phyloP scores from a whole-genome alignment of 1,284 basidiomycete genomes.

The Rhizoctonia solani region DNA sequence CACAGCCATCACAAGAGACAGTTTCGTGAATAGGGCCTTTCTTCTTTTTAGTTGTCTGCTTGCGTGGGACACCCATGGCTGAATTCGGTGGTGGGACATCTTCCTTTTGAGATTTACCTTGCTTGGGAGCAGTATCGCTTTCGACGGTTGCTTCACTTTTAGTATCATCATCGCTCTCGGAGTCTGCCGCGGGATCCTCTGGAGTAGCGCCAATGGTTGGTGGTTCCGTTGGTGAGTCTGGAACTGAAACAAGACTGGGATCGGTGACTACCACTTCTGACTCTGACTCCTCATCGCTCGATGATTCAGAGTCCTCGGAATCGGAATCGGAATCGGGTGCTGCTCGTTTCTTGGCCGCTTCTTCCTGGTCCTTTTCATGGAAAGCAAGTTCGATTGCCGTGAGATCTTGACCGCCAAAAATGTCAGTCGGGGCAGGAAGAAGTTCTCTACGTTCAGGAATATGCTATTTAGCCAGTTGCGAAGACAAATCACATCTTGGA shows the following conservation, averaged over 20 bases:
- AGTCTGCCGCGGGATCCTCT: no score
- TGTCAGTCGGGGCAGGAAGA: conserved; percentile 4
- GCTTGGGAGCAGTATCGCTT: background rate
- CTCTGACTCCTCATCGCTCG: background rate
- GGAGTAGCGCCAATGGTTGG: no score
- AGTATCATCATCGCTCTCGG: conserved; percentile 11
- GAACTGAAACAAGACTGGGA: no score
- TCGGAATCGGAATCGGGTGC: background rate
- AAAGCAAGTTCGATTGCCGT: conserved; percentile 30
- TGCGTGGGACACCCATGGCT: no score
- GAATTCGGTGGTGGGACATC: conserved; percentile 2
- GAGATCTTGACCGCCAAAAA: conserved; percentile 32
- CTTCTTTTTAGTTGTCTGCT: no score
- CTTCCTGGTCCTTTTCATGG: conserved; percentile 3
- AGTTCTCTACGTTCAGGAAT: background rate
- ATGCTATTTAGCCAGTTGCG: background rate
- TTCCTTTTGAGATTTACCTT: background rate
- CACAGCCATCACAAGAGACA: background rate
- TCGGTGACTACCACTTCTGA: no score
- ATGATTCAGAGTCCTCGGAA: background rate
- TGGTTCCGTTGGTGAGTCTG: no score
- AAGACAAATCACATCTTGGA: background rate
- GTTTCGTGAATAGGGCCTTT: no score
- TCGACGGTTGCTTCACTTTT: background rate
- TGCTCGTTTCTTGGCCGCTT: background rate